A percentile compares a stretch with the other conserved stretches of the same genome.
Conservation (phyloP, 805 yeast genomes). For the Myxozyma sirexii region DNA sequence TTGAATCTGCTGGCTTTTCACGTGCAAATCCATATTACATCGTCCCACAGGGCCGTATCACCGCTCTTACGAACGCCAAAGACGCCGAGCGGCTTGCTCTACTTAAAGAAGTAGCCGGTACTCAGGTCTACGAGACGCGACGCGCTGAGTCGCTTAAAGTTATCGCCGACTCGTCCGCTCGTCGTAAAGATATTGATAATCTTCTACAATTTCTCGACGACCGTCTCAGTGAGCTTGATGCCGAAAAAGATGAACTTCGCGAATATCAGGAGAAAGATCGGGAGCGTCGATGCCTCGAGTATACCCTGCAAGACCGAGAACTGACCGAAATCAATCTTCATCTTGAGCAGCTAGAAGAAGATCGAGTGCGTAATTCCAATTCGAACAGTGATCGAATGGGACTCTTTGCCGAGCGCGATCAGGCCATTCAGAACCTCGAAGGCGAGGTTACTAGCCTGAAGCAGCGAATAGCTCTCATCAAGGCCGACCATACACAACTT, state of each 20-base stretch:
- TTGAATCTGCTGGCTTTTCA: constrained; percentile 92
- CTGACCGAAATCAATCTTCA: constrained; percentile 60
- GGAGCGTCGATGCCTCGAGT: constrained; percentile 71
- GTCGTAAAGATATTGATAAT: constrained; percentile 72
- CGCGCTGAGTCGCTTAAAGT: constrained; percentile 77
- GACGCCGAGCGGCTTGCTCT: constrained; percentile 77
- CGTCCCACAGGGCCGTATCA: constrained; percentile 92
- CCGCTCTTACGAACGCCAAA: constrained; percentile 84
- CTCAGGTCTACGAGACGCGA: constrained; percentile 83
- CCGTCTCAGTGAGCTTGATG: constrained; percentile 74
- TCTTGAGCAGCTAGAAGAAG: constrained; percentile 62
- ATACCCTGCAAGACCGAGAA: constrained; percentile 76
- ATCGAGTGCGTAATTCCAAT: constrained; percentile 54
- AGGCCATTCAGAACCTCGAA: constrained; percentile 30
- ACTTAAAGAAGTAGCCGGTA: constrained; percentile 93
- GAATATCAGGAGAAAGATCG: constrained; percentile 69
- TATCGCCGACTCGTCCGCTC: constrained; percentile 70
- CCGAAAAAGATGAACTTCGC: constrained; percentile 75
- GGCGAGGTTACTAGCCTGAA: constrained; percentile 50
- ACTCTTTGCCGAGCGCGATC: constrained; percentile 65
- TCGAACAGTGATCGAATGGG: constrained; percentile 58
- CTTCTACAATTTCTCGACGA: constrained; percentile 66
- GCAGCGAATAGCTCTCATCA: constrained; percentile 54
- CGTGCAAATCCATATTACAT: constrained; percentile 90
- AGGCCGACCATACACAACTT: constrained; percentile 60